Evolutionary conservation across 768 basidiomycete species (phyloP), one percentile per base, ranked within the genome.

Genomic region (Chiua virens): DNA sequence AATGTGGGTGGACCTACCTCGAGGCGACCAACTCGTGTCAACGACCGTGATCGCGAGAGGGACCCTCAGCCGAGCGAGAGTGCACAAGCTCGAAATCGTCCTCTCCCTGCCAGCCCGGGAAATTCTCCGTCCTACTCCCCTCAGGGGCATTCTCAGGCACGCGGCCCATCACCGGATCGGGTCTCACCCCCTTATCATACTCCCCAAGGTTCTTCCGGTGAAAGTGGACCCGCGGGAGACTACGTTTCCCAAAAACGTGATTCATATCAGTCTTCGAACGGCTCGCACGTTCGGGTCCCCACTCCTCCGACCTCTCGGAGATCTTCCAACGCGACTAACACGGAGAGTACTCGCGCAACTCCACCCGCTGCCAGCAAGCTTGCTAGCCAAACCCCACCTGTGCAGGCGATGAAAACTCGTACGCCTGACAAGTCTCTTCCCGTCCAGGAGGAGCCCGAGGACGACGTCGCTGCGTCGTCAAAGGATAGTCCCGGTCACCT

Each of bases 371-470:
- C 52, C 37, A 63, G 68, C 62, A 68, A 73, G 54, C 66, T 75
- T 50, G 69, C 75, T 23, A 79, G 72, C 38, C 80, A 82, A 56
- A 81, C 83, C 0, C 79, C 83, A 0, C 82, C 84, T 17, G 55
- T 77, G 47, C 83, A 82, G 59, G 65, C 75, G 10, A 73, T 78
- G 58, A 66, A 64, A 63, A 73, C 78, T 6, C 81, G 85, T 20
- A 81, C 82, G 20, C 82, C 87, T 2, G 87, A 88, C 65, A 76
- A 86, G 30, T 87, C 87, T 15, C 74, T 90, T 22, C 87, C 87
- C 18, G 79, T 89, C 3, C 87, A 90, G 65, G 87, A 89, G 63
- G 87, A 88, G 54, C 77, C 78, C 25, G 86, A 88, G 59, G 87
- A 88, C 57, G 85, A 87, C 55, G 69, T 75, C 17, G 67, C 67